Percentiles rank a stretch among this genome's conserved stretches.
Conservation (phyloP, 1,284 basidiomycete genomes). For the Cryptococcus hybrid region DNA sequence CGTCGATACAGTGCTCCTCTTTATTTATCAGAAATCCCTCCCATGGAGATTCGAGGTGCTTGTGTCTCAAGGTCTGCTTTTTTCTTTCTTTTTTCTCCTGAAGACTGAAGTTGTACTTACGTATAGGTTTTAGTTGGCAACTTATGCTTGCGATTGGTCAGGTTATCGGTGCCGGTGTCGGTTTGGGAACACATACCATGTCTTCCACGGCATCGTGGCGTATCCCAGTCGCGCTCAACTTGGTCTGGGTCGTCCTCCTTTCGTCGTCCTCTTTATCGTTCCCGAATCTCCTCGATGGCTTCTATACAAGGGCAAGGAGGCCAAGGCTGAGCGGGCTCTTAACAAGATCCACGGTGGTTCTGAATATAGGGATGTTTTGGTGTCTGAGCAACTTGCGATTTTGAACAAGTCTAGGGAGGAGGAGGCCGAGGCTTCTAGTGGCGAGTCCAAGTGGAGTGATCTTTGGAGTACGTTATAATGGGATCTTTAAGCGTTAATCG, state of each 20-base stretch:
- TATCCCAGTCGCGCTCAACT: constrained; percentile 52
- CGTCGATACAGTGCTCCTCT: constrained; percentile 32
- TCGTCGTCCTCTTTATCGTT: constrained; percentile 42
- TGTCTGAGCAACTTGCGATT: constrained; percentile 43
- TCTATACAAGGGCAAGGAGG: constrained; percentile 46
- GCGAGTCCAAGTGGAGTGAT: constrained; percentile 46
- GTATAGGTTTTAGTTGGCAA: constrained; percentile 41
- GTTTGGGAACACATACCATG: constrained; percentile 34
- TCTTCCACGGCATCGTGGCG: constrained; percentile 35
- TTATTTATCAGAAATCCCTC: constrained; percentile 53
- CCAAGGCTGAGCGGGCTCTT: constrained; percentile 48
- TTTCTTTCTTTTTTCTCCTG: background rate
- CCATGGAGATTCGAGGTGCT: constrained; percentile 50
- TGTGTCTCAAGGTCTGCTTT: constrained; percentile 34
- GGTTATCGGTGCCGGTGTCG: constrained; percentile 52
- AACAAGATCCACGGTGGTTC: constrained; percentile 49
- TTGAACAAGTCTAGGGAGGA: constrained; percentile 50
- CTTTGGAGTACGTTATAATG: constrained; percentile 40
- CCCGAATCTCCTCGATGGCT: constrained; percentile 52
- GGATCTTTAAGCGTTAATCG: constrained; percentile 2
- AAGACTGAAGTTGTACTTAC: background rate
- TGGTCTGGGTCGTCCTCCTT: constrained; percentile 48
- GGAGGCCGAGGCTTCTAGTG: constrained; percentile 42
- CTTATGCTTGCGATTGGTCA: constrained; percentile 53
- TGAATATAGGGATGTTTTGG: constrained; percentile 43